Percentiles rank a stretch among this genome's conserved stretches.
These are phyloP conservation scores for Clarireedia hainanense DNA, from an alignment of 2,329 filamentous ascomycete species.

Conservation along the genomic window DNA sequence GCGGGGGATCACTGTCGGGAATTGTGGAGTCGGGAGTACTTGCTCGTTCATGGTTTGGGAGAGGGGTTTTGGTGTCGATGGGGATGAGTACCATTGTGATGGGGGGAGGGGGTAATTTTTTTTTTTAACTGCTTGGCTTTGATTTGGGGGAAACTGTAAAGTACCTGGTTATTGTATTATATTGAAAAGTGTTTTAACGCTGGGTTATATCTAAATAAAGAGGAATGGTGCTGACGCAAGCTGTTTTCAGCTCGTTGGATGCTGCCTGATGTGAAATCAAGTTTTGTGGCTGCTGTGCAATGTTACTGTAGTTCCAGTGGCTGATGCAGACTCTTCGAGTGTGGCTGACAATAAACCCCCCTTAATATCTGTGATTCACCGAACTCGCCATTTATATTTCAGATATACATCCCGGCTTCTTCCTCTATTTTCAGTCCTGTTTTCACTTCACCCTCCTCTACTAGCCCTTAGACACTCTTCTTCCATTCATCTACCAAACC, in stretches of 20 bases:
- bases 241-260: not conserved
- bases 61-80: conserved; percentile 1
- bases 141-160: not conserved
- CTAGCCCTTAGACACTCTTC: not conserved
- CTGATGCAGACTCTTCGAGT: too few relatives aligned
- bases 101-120: not conserved
- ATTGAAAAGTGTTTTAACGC: not conserved
- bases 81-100: conserved; percentile 12
- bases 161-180: not conserved
- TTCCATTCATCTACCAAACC: conserved; percentile 37
- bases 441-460: not conserved
- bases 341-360: too few relatives aligned
- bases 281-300: not conserved
- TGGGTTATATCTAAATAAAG: not conserved
- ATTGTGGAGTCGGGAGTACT: not conserved
- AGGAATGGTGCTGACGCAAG: not conserved
- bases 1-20: not conserved
- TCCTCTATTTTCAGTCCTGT: not conserved
- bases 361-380: too few relatives aligned
- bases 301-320: not conserved
- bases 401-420: not conserved
- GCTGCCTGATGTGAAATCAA: not conserved
- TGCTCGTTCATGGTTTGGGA: not conserved
- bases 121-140: not conserved
- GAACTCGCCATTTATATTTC: not conserved